Percentiles rank a stretch among this genome's conserved stretches.
phyloP scores from a whole-genome alignment of 2,329 filamentous ascomycete genomes.

The Akanthomyces muscarius region DNA sequence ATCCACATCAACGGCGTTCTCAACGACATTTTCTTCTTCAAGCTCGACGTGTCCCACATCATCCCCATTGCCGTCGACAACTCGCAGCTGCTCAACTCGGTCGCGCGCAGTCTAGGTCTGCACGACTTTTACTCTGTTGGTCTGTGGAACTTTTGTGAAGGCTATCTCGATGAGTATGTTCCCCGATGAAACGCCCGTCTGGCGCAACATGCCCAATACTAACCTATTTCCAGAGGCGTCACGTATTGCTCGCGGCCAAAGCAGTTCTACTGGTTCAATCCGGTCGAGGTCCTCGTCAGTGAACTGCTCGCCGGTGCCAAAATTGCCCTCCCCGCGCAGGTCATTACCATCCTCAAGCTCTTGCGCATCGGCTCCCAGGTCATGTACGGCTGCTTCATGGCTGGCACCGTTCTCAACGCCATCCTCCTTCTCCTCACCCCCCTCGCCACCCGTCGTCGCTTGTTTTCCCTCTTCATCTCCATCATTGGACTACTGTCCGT shows the following conservation, averaged over 20 bases:
- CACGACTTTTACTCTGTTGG: conserved; percentile 95
- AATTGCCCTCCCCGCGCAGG: conserved; percentile 72
- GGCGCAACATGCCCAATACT: not conserved
- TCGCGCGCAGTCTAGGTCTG: conserved; percentile 78
- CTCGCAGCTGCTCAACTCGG: conserved; percentile 74
- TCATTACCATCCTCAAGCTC: conserved; percentile 69
- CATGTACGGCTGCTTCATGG: conserved; percentile 88
- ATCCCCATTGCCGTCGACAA: conserved; percentile 70
- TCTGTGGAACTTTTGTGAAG: conserved; percentile 89
- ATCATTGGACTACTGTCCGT: conserved; percentile 64
- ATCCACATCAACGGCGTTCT: conserved; percentile 59
- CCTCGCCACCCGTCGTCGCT: conserved; percentile 51
- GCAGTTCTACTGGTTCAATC: conserved; percentile 85
- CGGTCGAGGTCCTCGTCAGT: conserved; percentile 72
- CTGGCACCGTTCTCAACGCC: conserved; percentile 65
- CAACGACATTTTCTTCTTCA: conserved; percentile 75
- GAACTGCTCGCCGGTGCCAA: conserved; percentile 79
- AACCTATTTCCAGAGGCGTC: conserved; percentile 51
- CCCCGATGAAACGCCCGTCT: not conserved
- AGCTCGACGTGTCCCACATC: conserved; percentile 77
- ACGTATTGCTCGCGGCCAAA: conserved; percentile 69
- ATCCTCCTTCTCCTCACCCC: conserved; percentile 65
- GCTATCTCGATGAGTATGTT: conserved; percentile 62
- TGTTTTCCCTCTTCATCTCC: conserved; percentile 64
- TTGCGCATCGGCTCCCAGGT: conserved; percentile 70